Conservation (phyloP, 495 filamentous ascomycete species). For the Podospora didyma region DNA sequence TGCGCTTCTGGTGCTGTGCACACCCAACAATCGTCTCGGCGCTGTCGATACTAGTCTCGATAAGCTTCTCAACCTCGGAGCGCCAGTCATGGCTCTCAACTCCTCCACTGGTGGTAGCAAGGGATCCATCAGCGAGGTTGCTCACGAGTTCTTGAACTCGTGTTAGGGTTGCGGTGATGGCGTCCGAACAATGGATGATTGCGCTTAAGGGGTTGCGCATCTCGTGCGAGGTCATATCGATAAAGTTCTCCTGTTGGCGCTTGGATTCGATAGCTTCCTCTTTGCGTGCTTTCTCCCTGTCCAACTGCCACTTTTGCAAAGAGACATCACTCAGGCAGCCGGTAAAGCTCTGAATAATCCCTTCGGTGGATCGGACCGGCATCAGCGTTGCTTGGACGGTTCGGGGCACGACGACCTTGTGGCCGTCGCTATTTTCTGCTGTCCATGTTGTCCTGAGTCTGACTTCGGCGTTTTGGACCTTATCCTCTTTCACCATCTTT, state of each 20-base stretch:
- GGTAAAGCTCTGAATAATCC: constrained; percentile 30
- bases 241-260: constrained; percentile 62
- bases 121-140: not conserved
- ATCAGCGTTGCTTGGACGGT: constrained; percentile 35
- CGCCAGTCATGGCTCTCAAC: not conserved
- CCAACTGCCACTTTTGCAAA: constrained; percentile 35
- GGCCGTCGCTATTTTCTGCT: constrained; percentile 25
- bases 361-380: constrained; percentile 28
- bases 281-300: constrained; percentile 33
- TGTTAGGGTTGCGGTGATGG: constrained; percentile 30
- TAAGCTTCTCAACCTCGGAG: constrained; percentile 31
- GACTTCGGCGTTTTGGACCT: constrained; percentile 30
- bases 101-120: too few species aligned
- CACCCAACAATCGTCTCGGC: constrained; percentile 74
- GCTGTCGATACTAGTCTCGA: constrained; percentile 56
- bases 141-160: constrained; percentile 27
- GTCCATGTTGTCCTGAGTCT: constrained; percentile 31
- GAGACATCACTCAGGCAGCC: constrained; percentile 38
- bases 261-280: constrained; percentile 44
- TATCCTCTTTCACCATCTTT: constrained; percentile 24
- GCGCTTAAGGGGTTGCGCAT: constrained; percentile 72
- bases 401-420: constrained; percentile 26
- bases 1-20: constrained; percentile 72
- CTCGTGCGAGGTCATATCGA: constrained; percentile 76
- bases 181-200: constrained; percentile 67